phyloP scores from a whole-genome alignment of 495 filamentous ascomycete species.

The Annulohypoxylon maeteangense region DNA sequence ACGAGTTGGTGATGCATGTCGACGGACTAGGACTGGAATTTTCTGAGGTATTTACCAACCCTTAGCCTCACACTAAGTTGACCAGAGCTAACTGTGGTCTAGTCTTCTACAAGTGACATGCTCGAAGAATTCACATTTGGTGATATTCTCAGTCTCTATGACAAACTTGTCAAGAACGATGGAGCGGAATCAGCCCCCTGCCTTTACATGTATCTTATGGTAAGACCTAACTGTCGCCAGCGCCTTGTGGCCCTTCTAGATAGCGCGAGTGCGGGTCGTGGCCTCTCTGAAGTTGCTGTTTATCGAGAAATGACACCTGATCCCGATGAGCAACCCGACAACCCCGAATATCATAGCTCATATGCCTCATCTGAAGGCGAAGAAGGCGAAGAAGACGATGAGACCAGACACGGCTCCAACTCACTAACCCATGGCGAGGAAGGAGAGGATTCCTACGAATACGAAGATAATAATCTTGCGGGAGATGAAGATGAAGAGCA shows the following conservation, averaged over 20 bases:
- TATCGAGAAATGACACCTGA: conserved; percentile 40
- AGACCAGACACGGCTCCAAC: background rate
- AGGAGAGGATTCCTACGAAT: conserved; percentile 4
- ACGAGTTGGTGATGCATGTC: conserved; percentile 76
- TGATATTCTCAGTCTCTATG: conserved; percentile 49
- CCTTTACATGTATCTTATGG: conserved; percentile 47
- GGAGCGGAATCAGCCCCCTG: conserved; percentile 29
- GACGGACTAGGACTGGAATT: conserved; percentile 74
- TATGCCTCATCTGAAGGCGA: conserved; percentile 24
- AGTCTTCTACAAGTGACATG: conserved; percentile 45
- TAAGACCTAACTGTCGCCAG: conserved; percentile 46
- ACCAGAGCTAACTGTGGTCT: conserved; percentile 29
- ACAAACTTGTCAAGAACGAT: conserved; percentile 53
- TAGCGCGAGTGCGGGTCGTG: conserved; percentile 46
- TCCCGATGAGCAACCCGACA: conserved; percentile 26
- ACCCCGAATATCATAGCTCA: conserved; percentile 16
- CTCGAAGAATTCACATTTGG: conserved; percentile 48
- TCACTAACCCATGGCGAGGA: background rate
- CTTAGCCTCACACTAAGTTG: background rate
- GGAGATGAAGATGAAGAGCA: conserved; percentile 6
- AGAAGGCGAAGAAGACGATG: conserved; percentile 17
- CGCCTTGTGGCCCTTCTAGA: conserved; percentile 48
- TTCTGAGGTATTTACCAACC: conserved; percentile 69
- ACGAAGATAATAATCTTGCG: conserved; percentile 3
- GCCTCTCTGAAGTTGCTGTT: conserved; percentile 45